Evolutionary conservation across 257 asterid genomes (phyloP), one percentile per base, ranked within the genome.

Genomic region (Rubia yunnanensis): DNA sequence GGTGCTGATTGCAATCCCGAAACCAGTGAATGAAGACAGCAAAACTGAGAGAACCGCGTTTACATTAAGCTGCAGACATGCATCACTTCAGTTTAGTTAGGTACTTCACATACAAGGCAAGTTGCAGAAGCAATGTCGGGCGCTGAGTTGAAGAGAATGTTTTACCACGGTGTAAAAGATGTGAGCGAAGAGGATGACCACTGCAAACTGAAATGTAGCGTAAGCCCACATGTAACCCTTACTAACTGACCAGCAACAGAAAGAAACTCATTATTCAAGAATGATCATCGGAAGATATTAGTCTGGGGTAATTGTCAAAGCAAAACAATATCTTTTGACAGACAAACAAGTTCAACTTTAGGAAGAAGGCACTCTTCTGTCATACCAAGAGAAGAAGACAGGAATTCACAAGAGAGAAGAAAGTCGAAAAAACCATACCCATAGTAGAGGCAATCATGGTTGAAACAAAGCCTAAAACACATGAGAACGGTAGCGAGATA

Each of bases 11-110:
- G 95, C 95, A 32, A 92, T 87, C 24, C 98, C 97, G 61, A 89
- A 92, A 13, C 98, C 98, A 23, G 98, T 89, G 91, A 92, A 89
- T 13, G 98, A 92, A 24, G 98, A 92, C 24, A 92, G 98, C 73
- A 92, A 67, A 78, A 92, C 96, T 0, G 98, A 84, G 7, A 92
- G 88, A 39, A 92, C 74, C 14, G 95, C 84, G 39, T 76, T 84
- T 56, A 92, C 95, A 10, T 87, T 86, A 63, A 89, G 91, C 98
- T 92, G 96, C 82, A 74, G 23, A 32, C 52, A 63, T 68, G 38
- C 10, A 64, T 46, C 27, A 20, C 20, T 64, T 63, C n/a, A 28
- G 18, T 28, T 27, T 0, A 3, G 10, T 17, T 41, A 63, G n/a
- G 14, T 17, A 1, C 36, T 20, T 39, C 54, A 18, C 54, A 15